These are phyloP conservation scores for Tillandsia leiboldiana DNA, from an alignment of 176 grass and related monocot species.

Conservation along the genomic window DNA sequence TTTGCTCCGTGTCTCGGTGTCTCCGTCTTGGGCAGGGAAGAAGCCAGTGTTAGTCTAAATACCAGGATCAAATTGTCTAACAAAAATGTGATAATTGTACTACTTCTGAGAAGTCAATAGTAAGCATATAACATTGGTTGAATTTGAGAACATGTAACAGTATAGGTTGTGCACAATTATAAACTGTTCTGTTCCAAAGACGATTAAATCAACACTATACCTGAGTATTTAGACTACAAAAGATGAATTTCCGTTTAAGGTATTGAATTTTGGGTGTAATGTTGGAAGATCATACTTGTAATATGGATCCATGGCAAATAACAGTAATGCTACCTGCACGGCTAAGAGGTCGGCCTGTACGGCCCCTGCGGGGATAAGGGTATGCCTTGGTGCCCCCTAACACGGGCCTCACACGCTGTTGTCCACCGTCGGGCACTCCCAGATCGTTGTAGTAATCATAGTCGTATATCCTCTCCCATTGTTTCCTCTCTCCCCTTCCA, in stretches of 20 bases:
- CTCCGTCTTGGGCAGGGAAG: conserved; percentile 31
- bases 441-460: conserved; percentile 84
- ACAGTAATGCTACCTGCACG: conserved; percentile 24
- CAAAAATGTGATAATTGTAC: not conserved
- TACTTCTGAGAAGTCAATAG: no score
- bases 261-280: not conserved
- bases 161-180: no score
- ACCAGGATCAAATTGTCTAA: conserved; percentile 3
- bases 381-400: conserved; percentile 42
- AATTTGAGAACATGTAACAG: no score
- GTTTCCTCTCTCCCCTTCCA: conserved; percentile 52
- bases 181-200: no score
- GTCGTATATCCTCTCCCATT: conserved; percentile 83
- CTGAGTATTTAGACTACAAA: not conserved
- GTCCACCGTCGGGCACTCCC: conserved; percentile 42
- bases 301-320: not conserved
- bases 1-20: conserved; percentile 53
- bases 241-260: no score
- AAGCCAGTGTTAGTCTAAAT: not conserved
- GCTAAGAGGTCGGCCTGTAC: conserved; percentile 56
- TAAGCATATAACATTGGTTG: no score
- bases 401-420: conserved; percentile 41
- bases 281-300: not conserved
- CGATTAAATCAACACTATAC: not conserved
- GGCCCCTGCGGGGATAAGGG: conserved; percentile 75